A percentile compares a stretch with the other conserved stretches of the same genome.
These are phyloP conservation scores for Ceratobasidium sp. DNA, from an alignment of 1,284 basidiomycete species.

Conservation along the genomic window DNA sequence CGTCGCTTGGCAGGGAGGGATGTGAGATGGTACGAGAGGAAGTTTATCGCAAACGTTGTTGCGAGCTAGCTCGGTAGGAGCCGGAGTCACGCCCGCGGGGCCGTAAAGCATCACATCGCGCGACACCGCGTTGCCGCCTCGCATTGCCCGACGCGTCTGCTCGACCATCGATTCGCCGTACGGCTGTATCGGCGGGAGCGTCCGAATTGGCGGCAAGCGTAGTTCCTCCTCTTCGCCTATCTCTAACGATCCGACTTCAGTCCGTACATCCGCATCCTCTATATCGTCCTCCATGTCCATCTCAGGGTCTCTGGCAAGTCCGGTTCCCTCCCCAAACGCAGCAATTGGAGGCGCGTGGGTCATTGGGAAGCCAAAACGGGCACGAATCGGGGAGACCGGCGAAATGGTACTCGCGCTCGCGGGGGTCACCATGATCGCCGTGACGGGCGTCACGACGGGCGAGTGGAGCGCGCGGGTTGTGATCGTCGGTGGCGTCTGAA, in stretches of 20 bases:
- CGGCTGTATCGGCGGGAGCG: not conserved
- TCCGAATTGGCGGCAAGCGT: not conserved
- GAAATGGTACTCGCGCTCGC: slow-evolving; percentile 28
- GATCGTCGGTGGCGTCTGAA: not conserved
- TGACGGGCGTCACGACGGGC: not conserved
- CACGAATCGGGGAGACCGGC: slow-evolving; percentile 26
- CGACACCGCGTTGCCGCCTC: not conserved
- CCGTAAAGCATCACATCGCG: slow-evolving; percentile 6
- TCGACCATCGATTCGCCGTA: not conserved
- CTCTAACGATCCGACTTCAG: not conserved
- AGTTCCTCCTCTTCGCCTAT: not conserved
- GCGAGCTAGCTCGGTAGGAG: slow-evolving; percentile 4
- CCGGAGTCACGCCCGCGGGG: slow-evolving; percentile 15
- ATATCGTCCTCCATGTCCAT: not conserved
- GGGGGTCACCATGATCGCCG: slow-evolving; percentile 21
- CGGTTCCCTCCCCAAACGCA: slow-evolving; percentile 12
- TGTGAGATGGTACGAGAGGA: not conserved
- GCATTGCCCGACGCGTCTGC: slow-evolving; percentile 6
- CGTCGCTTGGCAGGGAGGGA: slow-evolving; percentile 8
- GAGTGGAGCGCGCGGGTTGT: not conserved
- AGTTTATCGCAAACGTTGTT: slow-evolving; percentile 14
- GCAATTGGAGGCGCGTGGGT: slow-evolving; percentile 9
- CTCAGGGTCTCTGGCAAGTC: not conserved
- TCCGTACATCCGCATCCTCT: not conserved
- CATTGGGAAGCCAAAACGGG: slow-evolving; percentile 32